Evolutionary conservation across 2,329 filamentous ascomycete species (phyloP).

Genomic region (Venturia carpophila): DNA sequence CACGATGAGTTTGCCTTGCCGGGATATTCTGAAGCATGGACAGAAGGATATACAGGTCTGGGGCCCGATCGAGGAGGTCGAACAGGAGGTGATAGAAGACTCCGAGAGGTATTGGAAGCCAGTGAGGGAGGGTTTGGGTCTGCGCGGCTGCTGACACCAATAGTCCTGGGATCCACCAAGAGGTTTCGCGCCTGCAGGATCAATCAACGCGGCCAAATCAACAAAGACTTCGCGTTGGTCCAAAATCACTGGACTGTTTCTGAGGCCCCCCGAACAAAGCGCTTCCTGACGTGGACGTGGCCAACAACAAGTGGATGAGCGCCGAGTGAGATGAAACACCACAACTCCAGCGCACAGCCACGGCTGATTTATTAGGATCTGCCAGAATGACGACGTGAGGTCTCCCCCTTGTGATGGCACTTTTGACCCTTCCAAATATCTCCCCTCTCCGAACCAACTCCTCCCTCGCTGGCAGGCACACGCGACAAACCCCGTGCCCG

Average conservation of each 20-base stretch:
- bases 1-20: constrained; percentile 44
- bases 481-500: background rate
- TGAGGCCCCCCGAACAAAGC: background rate
- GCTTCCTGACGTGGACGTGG: constrained; percentile 12
- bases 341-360: background rate
- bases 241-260: background rate
- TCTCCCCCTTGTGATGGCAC: background rate
- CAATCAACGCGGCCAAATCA: background rate
- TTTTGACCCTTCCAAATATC: constrained; percentile 22
- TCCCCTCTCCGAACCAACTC: constrained; percentile 44
- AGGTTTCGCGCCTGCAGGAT: background rate
- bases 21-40: constrained; percentile 39
- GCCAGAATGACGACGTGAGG: background rate
- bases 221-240: background rate
- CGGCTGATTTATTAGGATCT: constrained; percentile 5
- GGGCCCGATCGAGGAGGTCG: constrained; percentile 41
- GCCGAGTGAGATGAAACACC: constrained; percentile 12
- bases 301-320: no score
- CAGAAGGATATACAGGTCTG: constrained; percentile 45
- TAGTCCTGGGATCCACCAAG: no score
- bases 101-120: constrained; percentile 40
- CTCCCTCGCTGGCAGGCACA: constrained; percentile 22
- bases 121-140: constrained; percentile 17
- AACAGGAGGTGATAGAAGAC: constrained; percentile 39
- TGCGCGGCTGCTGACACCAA: background rate